Percentiles rank a stretch among this genome's conserved stretches.
Conservation (phyloP, 2,329 filamentous ascomycete species). For the Hypomyces rosellus region DNA sequence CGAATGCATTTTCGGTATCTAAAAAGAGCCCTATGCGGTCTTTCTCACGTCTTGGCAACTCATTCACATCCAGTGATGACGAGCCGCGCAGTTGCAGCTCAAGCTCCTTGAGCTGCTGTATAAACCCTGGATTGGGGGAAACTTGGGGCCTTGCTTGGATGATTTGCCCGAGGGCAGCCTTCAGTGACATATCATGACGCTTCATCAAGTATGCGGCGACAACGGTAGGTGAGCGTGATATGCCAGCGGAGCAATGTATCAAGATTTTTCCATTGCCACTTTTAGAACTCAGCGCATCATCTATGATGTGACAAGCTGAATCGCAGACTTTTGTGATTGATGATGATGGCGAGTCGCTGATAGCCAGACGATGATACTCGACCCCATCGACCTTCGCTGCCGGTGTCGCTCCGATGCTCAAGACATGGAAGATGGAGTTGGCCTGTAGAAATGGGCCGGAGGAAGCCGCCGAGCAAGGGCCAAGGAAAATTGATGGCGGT, state of each 20-base stretch:
- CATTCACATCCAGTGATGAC: not conserved
- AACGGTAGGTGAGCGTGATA: conserved; percentile 5
- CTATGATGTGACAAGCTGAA: conserved; percentile 1
- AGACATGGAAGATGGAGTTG: conserved; percentile 8
- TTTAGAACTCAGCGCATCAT: not conserved
- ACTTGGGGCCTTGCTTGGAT: conserved; percentile 4
- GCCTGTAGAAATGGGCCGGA: not conserved
- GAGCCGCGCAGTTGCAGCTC: not conserved
- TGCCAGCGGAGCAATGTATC: conserved; percentile 6
- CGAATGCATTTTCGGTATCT: not conserved
- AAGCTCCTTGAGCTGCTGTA: conserved; percentile 1
- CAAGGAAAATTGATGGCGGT: conserved; percentile 2
- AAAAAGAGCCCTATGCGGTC: conserved; percentile 1
- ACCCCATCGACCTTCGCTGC: conserved; percentile 4
- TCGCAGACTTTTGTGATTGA: conserved; percentile 2
- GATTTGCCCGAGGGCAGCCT: not conserved
- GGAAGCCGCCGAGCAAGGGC: conserved; percentile 5
- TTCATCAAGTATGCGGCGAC: conserved; percentile 6
- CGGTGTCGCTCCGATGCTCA: conserved; percentile 8
- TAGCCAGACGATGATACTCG: conserved; percentile 1
- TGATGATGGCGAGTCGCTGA: conserved; percentile 7
- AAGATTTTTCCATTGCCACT: conserved; percentile 2
- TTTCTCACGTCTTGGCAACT: conserved; percentile 2
- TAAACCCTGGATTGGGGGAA: conserved; percentile 4
- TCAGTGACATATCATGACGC: not conserved